Conservation (phyloP, 2,329 filamentous ascomycete species). For the Ascochyta clinopodiicola region DNA sequence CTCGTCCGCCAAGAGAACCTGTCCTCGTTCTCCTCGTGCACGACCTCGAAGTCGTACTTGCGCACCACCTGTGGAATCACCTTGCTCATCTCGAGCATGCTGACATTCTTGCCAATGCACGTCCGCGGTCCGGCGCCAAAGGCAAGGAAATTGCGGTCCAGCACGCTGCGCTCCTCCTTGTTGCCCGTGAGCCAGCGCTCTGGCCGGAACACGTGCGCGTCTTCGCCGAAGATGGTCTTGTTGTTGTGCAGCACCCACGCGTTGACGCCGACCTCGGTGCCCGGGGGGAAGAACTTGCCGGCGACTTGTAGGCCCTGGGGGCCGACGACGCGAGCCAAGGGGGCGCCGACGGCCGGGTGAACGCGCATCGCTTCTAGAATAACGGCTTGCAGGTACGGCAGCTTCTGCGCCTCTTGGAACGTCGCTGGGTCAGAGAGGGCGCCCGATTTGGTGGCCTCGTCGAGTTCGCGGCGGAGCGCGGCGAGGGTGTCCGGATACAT, state of each 20-base stretch:
- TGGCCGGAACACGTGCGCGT: conserved; percentile 50
- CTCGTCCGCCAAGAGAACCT: too few species aligned
- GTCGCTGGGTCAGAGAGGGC: conserved; percentile 21
- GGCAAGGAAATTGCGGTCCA: too few species aligned
- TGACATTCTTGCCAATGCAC: too few species aligned
- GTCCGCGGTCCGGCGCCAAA: too few species aligned
- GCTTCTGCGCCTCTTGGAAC: conserved; percentile 40
- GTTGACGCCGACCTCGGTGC: conserved; percentile 54
- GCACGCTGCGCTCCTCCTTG: conserved; percentile 4
- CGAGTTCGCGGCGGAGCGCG: conserved; percentile 28
- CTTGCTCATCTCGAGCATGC: too few species aligned
- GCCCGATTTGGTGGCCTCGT: conserved; percentile 15
- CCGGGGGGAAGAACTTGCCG: conserved; percentile 51
- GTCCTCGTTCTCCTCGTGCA: too few species aligned
- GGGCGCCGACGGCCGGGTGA: conserved; percentile 52
- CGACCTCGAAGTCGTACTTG: too few species aligned
- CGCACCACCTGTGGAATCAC: too few species aligned
- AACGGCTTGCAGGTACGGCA: conserved; percentile 54
- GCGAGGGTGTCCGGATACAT: conserved; percentile 38
- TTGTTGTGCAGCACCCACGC: conserved; percentile 55
- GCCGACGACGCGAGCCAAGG: conserved; percentile 50
- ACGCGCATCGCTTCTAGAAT: conserved; percentile 54
- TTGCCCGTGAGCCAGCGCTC: conserved; percentile 50
- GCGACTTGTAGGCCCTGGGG: conserved; percentile 31
- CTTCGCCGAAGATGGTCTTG: conserved; percentile 47